phyloP scores from a whole-genome alignment of 2,329 filamentous ascomycete genomes.

The Monosporascus sp. region DNA sequence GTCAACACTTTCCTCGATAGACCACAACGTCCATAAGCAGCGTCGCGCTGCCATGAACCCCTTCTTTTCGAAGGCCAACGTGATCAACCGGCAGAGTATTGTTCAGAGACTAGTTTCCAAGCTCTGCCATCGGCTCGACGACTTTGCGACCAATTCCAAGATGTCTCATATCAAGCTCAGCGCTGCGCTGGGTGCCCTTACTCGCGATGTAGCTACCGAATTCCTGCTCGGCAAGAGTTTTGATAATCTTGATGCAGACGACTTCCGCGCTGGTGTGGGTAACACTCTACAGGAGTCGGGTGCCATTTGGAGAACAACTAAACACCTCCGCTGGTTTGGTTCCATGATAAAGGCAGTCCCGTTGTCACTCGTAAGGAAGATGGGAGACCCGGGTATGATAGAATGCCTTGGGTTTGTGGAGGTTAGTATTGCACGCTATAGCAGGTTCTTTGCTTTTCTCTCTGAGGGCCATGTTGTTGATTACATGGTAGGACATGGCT shows the following conservation, averaged over 20 bases:
- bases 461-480: too few relatives aligned
- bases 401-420: neutral
- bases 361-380: neutral
- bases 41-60: neutral
- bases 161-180: neutral
- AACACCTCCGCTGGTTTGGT: neutral
- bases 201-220: neutral
- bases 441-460: neutral
- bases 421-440: neutral
- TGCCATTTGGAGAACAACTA: neutral
- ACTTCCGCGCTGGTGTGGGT: neutral
- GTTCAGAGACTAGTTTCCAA: neutral
- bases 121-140: neutral
- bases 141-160: neutral
- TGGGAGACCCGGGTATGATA: neutral
- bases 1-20: neutral
- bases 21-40: constrained; percentile 1
- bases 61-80: constrained; percentile 1
- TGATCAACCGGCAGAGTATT: neutral
- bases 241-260: neutral
- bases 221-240: neutral
- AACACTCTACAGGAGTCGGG: neutral
- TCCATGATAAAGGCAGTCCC: neutral
- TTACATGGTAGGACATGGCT: too few relatives aligned
- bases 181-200: neutral